These are phyloP conservation scores for Solanum tarapatanum DNA, from an alignment of 257 asterid species.

Conservation along the genomic window DNA sequence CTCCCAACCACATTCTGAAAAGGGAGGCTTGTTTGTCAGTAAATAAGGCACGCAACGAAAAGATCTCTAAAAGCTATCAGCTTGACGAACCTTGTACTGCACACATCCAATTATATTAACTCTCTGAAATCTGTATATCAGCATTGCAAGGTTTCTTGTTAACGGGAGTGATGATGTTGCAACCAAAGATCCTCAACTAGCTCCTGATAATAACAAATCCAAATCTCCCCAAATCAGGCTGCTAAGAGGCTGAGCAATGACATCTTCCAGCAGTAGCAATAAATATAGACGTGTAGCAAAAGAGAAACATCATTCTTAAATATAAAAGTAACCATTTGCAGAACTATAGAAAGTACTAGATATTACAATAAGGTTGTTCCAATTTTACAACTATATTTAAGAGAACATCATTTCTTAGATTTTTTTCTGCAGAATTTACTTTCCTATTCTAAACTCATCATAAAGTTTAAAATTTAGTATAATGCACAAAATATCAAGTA, in stretches of 20 bases:
- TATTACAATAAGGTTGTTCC: background rate
- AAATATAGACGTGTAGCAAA: background rate
- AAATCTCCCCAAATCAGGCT: conserved; percentile 1
- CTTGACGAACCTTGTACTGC: background rate
- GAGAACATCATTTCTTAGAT: background rate
- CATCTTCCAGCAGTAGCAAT: background rate
- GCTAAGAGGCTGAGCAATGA: conserved; percentile 11
- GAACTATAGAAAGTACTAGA: background rate
- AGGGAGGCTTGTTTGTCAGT: background rate
- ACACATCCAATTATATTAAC: background rate
- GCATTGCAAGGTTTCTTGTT: conserved; percentile 2
- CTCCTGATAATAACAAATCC: background rate
- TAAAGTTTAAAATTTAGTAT: background rate
- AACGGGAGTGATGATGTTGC: conserved; percentile 1
- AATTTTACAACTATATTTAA: background rate
- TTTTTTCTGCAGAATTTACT: background rate
- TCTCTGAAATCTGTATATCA: background rate
- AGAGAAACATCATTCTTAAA: background rate
- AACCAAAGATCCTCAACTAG: background rate
- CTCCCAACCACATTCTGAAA: background rate
- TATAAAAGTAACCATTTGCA: background rate
- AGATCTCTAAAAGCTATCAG: background rate
- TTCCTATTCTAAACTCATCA: background rate
- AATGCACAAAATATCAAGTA: background rate
- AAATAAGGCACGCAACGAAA: too few species aligned